Evolutionary conservation across 2,329 filamentous ascomycete species (phyloP), one percentile per base, ranked within the genome.

Genomic region (Colletotrichum chrysophilum): DNA sequence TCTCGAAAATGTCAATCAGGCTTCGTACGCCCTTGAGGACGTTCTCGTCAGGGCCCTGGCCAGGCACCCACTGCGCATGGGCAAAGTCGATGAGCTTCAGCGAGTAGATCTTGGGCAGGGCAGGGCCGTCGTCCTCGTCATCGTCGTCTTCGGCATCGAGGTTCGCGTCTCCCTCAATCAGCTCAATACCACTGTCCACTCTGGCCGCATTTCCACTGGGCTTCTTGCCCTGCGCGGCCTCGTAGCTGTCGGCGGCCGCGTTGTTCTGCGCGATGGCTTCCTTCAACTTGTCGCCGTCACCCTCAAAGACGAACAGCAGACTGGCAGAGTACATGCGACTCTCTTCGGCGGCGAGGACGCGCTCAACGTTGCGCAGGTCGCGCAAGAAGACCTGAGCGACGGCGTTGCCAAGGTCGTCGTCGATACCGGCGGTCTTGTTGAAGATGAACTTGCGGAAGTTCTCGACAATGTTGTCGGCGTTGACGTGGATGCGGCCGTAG

Each of bases 1-100:
- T 89, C 74, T 92, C 89, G 79, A 98, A 93, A 34, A 98, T 93
- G 75, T 88, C 88, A 67, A 91, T 88, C 48, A 96, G 86, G 81
- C 90, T 96, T 81, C 92, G 89, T 77, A 98, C 91, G 0, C 96
- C 96, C 43, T 87, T 87, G 36, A 98, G 87, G 16, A 91, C 87
- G 81, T 98, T 98, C 85, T 98, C 93, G 83, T 99, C 97, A 0
- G 94, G 93, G 0, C 96, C 96, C 80, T 94, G 86, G 2, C 95
- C 95, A 0, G 95, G 94, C 2, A 92, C 94, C 93, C 94, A 98
- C 66, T 88, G 86, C 13, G 97, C 97, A 84, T 99, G 97, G 2
- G 97, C 97, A 88, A 99, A 99, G 84, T 99, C 97, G 79, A 99
- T 99, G 77, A 99, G 89, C 82, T 96, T 97, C 66, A 98, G 89